phyloP scores from a whole-genome alignment of 768 basidiomycete species.

The Kondoa malvinella region DNA sequence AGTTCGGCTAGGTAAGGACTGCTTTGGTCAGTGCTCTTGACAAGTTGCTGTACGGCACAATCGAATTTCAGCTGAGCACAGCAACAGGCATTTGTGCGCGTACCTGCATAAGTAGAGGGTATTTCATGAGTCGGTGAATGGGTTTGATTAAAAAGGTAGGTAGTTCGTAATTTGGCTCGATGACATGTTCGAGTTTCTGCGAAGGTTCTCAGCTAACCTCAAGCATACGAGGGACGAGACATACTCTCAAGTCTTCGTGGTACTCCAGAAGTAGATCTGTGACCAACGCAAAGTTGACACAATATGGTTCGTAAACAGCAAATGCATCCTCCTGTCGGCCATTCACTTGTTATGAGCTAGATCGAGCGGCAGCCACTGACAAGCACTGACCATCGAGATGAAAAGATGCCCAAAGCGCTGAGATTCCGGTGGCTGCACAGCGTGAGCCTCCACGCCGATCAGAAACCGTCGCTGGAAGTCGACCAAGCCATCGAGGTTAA shows the following conservation, averaged over 20 bases:
- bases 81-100: conserved; percentile 2
- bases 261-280: conserved; percentile 68
- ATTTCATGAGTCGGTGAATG: conserved; percentile 94
- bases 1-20: conserved; percentile 66
- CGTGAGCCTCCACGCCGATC: conserved; percentile 70
- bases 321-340: conserved; percentile 80
- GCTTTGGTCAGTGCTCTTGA: conserved; percentile 27
- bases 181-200: conserved; percentile 15
- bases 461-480: conserved; percentile 93
- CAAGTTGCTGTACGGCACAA: conserved; percentile 22
- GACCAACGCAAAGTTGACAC: conserved; percentile 80
- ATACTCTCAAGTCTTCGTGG: conserved; percentile 67
- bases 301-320: conserved; percentile 89
- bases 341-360: background rate
- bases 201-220: background rate
- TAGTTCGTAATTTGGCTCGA: conserved; percentile 79
- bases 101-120: conserved; percentile 72
- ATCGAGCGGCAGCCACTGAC: background rate
- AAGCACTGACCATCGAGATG: conserved; percentile 40
- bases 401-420: conserved; percentile 80
- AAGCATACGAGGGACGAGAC: conserved; percentile 31
- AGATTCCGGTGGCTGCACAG: conserved; percentile 61
- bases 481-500: conserved; percentile 78
- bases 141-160: conserved; percentile 97
- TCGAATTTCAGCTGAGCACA: background rate